Evolutionary conservation across 2,329 filamentous ascomycete genomes (phyloP).

Genomic region (Ascocoryne sarcoides): DNA sequence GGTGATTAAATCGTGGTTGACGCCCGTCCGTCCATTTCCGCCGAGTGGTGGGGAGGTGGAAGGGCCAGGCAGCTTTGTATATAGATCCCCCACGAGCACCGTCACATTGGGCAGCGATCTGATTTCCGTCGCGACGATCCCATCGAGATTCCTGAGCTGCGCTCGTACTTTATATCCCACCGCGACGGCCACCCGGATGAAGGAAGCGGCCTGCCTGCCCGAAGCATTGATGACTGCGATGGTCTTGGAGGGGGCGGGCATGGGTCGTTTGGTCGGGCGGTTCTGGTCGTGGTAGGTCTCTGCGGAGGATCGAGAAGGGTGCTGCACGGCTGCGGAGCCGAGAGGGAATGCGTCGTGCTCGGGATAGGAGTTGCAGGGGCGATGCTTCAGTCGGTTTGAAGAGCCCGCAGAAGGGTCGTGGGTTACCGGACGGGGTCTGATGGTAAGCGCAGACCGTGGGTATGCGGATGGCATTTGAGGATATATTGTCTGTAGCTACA

Average conservation of each 20-base stretch:
- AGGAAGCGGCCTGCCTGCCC: slow-evolving; percentile 88
- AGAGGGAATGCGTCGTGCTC: slow-evolving; percentile 6
- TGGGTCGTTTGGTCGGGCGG: slow-evolving; percentile 26
- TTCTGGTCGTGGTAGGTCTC: slow-evolving; percentile 14
- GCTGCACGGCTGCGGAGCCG: slow-evolving; percentile 13
- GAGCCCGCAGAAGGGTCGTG: not conserved
- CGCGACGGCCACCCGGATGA: slow-evolving; percentile 88
- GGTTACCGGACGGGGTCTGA: not conserved
- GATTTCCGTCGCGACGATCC: slow-evolving; percentile 82
- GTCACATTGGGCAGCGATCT: slow-evolving; percentile 68
- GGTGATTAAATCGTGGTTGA: slow-evolving; percentile 64
- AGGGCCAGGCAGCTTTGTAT: slow-evolving; percentile 41
- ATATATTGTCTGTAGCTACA: no score
- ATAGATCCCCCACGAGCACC: slow-evolving; percentile 55
- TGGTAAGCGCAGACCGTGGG: not conserved
- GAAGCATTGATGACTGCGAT: slow-evolving; percentile 94
- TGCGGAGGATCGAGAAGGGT: slow-evolving; percentile 7
- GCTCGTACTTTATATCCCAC: slow-evolving; percentile 90
- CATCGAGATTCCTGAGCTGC: slow-evolving; percentile 79
- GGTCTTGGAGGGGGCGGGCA: slow-evolving; percentile 37
- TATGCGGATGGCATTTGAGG: not conserved
- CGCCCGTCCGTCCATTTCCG: slow-evolving; percentile 53
- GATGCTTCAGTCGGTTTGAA: slow-evolving; percentile 1
- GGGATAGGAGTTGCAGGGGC: slow-evolving; percentile 1
- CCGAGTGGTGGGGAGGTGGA: slow-evolving; percentile 45